Evolutionary conservation across 164 flowering plant genomes (phyloP).

Genomic region (Annona squamosa): DNA sequence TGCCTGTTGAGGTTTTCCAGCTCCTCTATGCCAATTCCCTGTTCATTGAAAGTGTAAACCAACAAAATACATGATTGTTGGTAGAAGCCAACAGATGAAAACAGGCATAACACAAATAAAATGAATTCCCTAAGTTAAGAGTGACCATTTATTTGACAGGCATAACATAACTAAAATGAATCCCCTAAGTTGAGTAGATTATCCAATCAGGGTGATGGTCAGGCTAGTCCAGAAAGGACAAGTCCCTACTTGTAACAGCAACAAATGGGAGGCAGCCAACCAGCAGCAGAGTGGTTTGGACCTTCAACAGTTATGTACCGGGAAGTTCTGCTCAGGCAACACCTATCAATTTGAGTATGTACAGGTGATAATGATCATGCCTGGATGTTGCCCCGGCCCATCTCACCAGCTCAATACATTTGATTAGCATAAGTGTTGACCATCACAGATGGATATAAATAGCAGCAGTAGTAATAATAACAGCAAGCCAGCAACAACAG

Average conservation of each 20-base stretch:
- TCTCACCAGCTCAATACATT: background rate
- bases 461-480: too few relatives aligned
- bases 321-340: background rate
- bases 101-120: background rate
- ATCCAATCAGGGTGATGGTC: background rate
- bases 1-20: slow-evolving; percentile 8
- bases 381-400: background rate
- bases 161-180: background rate
- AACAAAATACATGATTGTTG: background rate
- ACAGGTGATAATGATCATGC: background rate
- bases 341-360: background rate
- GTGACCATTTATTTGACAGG: background rate
- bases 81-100: background rate
- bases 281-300: background rate
- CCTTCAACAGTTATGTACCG: background rate
- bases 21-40: slow-evolving; percentile 10
- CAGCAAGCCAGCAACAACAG: too few relatives aligned
- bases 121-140: background rate
- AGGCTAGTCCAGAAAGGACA: background rate
- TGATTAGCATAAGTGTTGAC: background rate
- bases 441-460: too few relatives aligned
- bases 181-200: background rate
- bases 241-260: background rate
- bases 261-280: background rate
- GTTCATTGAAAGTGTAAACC: background rate